A percentile compares a stretch with the other conserved stretches of the same genome.
Evolutionary conservation across 2,329 filamentous ascomycete genomes (phyloP).

Genomic region (Aspergillus nomiae): DNA sequence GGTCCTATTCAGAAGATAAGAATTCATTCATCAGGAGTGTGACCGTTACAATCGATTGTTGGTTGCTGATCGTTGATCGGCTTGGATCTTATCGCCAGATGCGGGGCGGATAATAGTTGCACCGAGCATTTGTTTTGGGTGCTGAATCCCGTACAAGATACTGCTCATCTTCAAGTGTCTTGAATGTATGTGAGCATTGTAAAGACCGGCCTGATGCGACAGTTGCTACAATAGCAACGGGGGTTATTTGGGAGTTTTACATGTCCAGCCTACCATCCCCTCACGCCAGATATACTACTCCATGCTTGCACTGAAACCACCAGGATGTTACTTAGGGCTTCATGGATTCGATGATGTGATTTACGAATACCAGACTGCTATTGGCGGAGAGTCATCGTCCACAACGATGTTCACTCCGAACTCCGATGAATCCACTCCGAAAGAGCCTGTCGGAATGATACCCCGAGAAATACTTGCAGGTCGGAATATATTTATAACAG

Average conservation of each 20-base stretch:
- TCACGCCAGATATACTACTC: too few relatives aligned
- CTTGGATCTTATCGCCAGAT: conserved; percentile 2
- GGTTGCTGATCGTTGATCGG: not conserved
- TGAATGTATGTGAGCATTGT: not conserved
- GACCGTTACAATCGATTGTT: not conserved
- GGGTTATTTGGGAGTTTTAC: too few relatives aligned
- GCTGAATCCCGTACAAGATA: too few relatives aligned
- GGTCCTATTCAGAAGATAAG: conserved; percentile 74
- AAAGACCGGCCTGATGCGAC: too few relatives aligned
- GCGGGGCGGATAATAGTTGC: conserved; percentile 24
- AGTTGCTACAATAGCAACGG: too few relatives aligned
- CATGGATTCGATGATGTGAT: not conserved
- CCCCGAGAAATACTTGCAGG: too few relatives aligned
- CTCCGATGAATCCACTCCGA: not conserved
- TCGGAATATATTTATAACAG: not conserved
- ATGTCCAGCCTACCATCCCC: too few relatives aligned
- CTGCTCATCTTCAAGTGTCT: not conserved
- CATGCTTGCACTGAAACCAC: too few relatives aligned
- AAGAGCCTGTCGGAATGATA: too few relatives aligned
- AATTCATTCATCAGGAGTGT: conserved; percentile 67
- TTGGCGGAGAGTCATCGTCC: not conserved
- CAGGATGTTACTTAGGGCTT: too few relatives aligned
- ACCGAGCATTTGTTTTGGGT: not conserved
- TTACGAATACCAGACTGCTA: not conserved
- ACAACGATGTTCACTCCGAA: not conserved